Evolutionary conservation across 345 rosid species (phyloP), one percentile per base, ranked within the genome.

Genomic region (Eucalyptus sp.): DNA sequence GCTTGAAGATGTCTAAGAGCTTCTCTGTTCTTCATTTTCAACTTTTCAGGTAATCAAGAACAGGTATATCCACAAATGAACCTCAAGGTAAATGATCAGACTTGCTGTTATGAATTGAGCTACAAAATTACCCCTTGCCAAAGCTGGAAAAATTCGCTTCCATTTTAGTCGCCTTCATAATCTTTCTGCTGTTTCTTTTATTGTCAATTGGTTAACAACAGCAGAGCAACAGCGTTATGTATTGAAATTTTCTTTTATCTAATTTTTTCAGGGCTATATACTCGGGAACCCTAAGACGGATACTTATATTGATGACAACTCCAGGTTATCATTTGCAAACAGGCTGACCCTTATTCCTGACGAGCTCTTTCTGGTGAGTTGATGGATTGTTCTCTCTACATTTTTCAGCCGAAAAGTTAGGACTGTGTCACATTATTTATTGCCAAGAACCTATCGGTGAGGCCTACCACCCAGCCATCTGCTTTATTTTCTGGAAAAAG

Each of bases 291-390:
- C 90, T 13, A 86, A 86, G 88, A 89, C 90, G 11, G 90, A 89
- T 5, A 86, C 87, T 29, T 86, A 33, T 64, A 12, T 86, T 33
- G 90, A 89, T 86, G 88, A 62, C 43, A 89, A 89, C 71, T 89
- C 88, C 22, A 86, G 85, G 79, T 16, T 89, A 50, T 41, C 90
- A 64, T 89, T 64, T 41, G 88, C 88, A 43, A 64, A 68, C 86
- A 86, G 90, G 86, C 84, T 89, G 85, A n/a, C 60, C 88, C 90
- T 89, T 49, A 89, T 89, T 33, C 85, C 90, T 27, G 88, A 89
- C 37, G 90, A 86, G 68, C 87, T 89, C 83, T 89, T 33, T 49
- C 83, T 51, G 87, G 90, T 89, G 41, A 89, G 89, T 87, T 60
- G 83, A 76, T 41, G 83, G 83, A 76, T 76, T 41, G 12, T 20